Base-by-base conservation (phyloP, 192 early-diverging fungal genomes). In the Kappamyces sp. region DNA sequence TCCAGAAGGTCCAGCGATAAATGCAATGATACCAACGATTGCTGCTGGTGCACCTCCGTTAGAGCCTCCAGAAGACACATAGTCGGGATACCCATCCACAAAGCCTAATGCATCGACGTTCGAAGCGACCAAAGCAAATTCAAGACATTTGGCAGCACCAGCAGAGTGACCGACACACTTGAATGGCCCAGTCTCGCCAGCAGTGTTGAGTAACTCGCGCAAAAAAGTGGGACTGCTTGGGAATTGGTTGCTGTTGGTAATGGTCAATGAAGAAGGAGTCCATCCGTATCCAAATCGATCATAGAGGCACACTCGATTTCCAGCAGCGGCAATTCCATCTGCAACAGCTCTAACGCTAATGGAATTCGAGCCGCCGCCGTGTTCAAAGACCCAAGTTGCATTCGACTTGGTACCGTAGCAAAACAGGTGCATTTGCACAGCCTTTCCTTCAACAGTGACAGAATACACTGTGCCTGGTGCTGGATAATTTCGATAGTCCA, bases 371-470 rank as follows among this genome's bases (percentile, higher is more conserved):
- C 43, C 43, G 8, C 43, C 43, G 43, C 43, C 43, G 43, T 44
- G 43, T 44, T 44, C 9, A 13, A 44, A 44, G 43, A 44, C 13
- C 43, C 43, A 44, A 9, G 43, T 44, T 10, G 43, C 43, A 44
- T 44, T 44, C 9, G 43, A 44, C 43, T 44, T 44, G 43, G 43
- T 44, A 10, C 43, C 43, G 43, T 44, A 44, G 43, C 43, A 44
- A 44, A 10, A 44, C 43, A 44, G 13, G 43, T 44, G 43, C 13
- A 44, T 13, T 44, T 44, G 43, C 9, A 44, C 13, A 44, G 43
- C 0, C 43, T 44, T 44, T 10, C 43, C 43, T 10, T 44, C 43
- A 10, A 44, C 9, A 9, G 8, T 9, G 13, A 44, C 13, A 44
- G 43, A 10, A 9, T 44, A 13, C 9, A 44, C 13, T 0, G 43